Evolutionary conservation across 192 early-diverging fungal genomes (phyloP), one percentile per base, ranked within the genome.

Genomic region (Backusella psychrophila): DNA sequence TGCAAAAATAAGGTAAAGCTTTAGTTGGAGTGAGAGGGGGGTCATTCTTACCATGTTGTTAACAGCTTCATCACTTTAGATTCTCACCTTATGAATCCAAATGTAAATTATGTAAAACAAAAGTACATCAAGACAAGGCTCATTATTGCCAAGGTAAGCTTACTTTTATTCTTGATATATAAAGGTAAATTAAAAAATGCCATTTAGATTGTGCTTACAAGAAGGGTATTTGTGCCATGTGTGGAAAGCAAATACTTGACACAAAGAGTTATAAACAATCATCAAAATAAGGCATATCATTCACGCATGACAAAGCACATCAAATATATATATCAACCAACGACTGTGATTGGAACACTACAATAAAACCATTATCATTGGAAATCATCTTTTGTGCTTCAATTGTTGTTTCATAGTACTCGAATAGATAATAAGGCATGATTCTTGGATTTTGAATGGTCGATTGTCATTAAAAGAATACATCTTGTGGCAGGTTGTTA

Each of bases 131-230:
- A 78, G 85, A 86, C 19, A 84, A 88, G 8, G 85, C 87, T 4
- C 80, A 88, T 79, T 91, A 89, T 66, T 91, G 89, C 69, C 89
- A 91, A 89, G 82, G 88, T 86, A 89, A 82, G 11, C 0, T 11
- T 39, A 11, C 2, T 39, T 11, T 38, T 7, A 0, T 2, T 38
- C 1, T 12, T 39, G 38, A 39, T 39, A 11, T 39, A 39, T 11
- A 0, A 39, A 11, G 38, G 9, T 39, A 39, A 39, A 12, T 12
- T 39, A 39, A 49, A 46, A n/a, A 49, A 49, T 21, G 12, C 9
- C n/a, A 23, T 14, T 12, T 63, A 87, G 85, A 79, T 5, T 90
- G 89, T 53, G 84, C 88, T 11, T 90, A 90, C 56, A 90, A 90
- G 44, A 83, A 86, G 63, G 89, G 89, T 44, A 88, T 89, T 34